Base-by-base conservation (phyloP, 2,329 filamentous ascomycete species). In the Scorias spongiosa region DNA sequence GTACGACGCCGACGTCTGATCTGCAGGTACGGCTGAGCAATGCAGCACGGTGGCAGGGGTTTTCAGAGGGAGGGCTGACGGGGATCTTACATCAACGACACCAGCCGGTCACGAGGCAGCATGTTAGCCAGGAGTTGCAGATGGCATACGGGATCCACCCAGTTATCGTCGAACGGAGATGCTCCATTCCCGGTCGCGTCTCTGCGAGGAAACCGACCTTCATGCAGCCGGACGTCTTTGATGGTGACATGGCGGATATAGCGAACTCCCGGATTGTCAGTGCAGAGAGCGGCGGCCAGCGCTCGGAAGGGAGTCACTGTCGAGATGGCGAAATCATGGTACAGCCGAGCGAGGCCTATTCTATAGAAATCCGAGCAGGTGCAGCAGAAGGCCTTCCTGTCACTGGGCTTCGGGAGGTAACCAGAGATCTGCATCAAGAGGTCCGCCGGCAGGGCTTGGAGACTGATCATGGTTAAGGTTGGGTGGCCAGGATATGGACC, bases 231-330 rank as follows among this genome's bases (percentile, higher is more conserved):
- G 11, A 36, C 12, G 9, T 15, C 15, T 12, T 15, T 12, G 15
- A 44, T 44, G 39, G 36, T 40, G 18, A 44, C 43, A 41, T 39
- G 43, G 11, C 39, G 43, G 8, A 39, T 28, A 10, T 44, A 44
- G 10, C 37, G 39, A 17, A 38, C 43, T n/a, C 43, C 43, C 20
- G 43, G 43, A 15, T 44, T 44, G 43, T 40, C 40, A 9, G 40
- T 40, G 17, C 38, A 40, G 8, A 44, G n/a, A 12, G 43, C 43
- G 5, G 43, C 43, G 15, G 12, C 32, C 15, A 36, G 32, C 11
- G 15, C 15, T 12, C 32, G 32, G 32, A 36, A 12, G 9, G 32
- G 32, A 9, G 32, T 36, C 32, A 12, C 15, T 5, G 11, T 15
- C 3, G 32, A 36, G 15, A 36, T 15, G 4, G 3, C 32, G 32